Evolutionary conservation across 169 alveolate species (phyloP).

Genomic region (Plasmodium adleri): DNA sequence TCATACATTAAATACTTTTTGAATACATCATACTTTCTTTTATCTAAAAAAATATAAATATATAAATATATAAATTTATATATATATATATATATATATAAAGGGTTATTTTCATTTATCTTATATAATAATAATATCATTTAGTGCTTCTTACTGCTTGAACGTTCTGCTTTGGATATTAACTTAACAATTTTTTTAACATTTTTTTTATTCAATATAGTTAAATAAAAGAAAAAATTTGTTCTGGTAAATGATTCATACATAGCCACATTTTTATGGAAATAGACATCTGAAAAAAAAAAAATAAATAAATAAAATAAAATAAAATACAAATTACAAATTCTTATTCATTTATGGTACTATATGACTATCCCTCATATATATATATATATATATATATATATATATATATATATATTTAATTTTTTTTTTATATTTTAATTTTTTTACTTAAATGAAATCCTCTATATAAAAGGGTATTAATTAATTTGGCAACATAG

Average conservation of each 20-base stretch:
- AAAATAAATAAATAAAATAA: neutral
- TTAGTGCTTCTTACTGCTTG: conserved; percentile 28
- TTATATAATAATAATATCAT: neutral
- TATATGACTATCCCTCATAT: too few species aligned
- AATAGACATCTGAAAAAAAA: conserved; percentile 49
- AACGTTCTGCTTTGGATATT: conserved; percentile 14
- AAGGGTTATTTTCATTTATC: neutral
- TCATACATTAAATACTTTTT: conserved; percentile 25
- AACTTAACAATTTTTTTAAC: conserved; percentile 32
- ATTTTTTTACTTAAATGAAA: conserved; percentile 28
- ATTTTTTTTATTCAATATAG: conserved; percentile 48
- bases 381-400: neutral
- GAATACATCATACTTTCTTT: conserved; percentile 40
- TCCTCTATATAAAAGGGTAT: conserved; percentile 52
- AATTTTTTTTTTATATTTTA: neutral
- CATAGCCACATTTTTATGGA: conserved; percentile 51
- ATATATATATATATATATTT: neutral
- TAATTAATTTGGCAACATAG: conserved; percentile 52
- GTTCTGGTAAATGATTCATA: conserved; percentile 74
- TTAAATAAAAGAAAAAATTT: conserved; percentile 46
- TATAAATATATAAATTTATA: neutral
- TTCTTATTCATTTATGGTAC: too few species aligned
- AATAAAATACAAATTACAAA: neutral
- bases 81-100: neutral
- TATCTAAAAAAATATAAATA: conserved; percentile 2